phyloP scores from a whole-genome alignment of 2,329 filamentous ascomycete species.

The Calonectria multiphialidica region DNA sequence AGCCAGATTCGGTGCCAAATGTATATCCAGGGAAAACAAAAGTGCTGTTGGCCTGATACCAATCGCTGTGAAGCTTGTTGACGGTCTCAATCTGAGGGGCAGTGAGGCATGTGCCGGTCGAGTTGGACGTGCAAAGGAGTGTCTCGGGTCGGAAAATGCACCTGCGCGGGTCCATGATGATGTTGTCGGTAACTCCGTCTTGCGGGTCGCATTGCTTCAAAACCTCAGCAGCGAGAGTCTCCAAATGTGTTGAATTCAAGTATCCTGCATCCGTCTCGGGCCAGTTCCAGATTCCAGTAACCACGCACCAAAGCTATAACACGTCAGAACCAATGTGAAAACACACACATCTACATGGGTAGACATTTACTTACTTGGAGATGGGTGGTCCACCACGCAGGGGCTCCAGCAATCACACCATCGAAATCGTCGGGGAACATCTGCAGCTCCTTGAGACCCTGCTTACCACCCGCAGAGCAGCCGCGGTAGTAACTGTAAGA shows the following conservation, averaged over 20 bases:
- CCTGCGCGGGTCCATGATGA: conserved; percentile 57
- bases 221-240: conserved; percentile 57
- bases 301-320: background rate
- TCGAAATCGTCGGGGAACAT: conserved; percentile 2
- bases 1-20: background rate
- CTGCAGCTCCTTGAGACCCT: background rate
- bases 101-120: background rate
- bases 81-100: conserved; percentile 2
- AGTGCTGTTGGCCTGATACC: background rate
- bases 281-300: conserved; percentile 42
- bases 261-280: background rate
- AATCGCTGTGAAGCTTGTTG: background rate
- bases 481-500: conserved; percentile 53
- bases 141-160: conserved; percentile 57
- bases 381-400: conserved; percentile 60
- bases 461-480: background rate
- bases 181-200: conserved; percentile 61
- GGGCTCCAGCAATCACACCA: conserved; percentile 57
- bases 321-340: background rate
- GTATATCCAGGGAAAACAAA: background rate
- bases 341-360: conserved; percentile 24
- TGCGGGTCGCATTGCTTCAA: conserved; percentile 60
- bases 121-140: conserved; percentile 49
- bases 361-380: conserved; percentile 51
- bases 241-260: conserved; percentile 50